Evolutionary conservation across 768 basidiomycete species (phyloP), one percentile per base, ranked within the genome.

Genomic region (Floccularia luteovirens): DNA sequence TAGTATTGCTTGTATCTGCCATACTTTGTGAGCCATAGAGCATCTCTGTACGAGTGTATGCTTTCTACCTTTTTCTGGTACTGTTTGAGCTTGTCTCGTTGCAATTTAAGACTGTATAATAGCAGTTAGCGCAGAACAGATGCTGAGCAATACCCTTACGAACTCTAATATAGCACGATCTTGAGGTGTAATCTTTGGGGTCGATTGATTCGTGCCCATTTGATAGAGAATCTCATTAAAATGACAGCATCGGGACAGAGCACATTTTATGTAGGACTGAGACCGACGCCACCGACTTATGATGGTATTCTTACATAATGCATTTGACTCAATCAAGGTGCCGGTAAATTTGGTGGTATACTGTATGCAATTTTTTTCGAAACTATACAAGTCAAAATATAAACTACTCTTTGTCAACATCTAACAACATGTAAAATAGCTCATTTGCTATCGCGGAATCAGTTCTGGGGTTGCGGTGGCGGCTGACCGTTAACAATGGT

Each of bases 161-260:
- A 47, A 98, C 94, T 97, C 94, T 44, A 99, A 75, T 46, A 99
- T 86, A 31, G 96, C 94, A 48, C 84, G 78, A 61, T 99, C 96
- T 55, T 93, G 93, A 21, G 78, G 67, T 14, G 96, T 97, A 47
- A 99, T 79, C 69, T 88, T 96, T 35, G 90, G 90, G 25, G 86
- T 87, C 25, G 86, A 88, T 58, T 86, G 82, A 48, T 66, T 74
- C 52, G 60, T 70, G 43, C 85, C 85, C 85, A 88, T 88, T 6
- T n/a, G n/a, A n/a, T n/a, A n/a, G n/a, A n/a, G n/a, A n/a, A n/a
- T n/a, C 10, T 17, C 17, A 34, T 34, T 28, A 28, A 8, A 8
- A 28, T 28, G 27, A 28, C 10, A 28, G 8, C 27, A 28, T 28
- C 10, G 14, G 27, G 27, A 8, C 14, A n/a, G n/a, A n/a, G n/a